Conservation (phyloP, 2,329 filamentous ascomycete genomes). For the Scorias spongiosa region DNA sequence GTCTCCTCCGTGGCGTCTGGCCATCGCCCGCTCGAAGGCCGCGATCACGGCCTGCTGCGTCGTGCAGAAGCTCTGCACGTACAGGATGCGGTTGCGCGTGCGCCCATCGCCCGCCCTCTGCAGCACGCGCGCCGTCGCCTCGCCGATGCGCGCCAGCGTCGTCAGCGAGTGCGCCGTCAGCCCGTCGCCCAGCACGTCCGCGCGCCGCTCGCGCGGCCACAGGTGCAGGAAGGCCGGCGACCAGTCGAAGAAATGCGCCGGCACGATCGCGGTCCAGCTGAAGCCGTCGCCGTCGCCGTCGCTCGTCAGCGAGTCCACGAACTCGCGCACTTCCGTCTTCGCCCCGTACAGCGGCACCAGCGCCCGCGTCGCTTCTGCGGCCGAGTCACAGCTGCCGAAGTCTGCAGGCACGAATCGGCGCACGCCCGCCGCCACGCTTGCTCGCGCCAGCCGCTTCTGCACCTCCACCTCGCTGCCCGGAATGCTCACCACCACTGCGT, state of each 20-base stretch:
- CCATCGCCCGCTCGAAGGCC: slow-evolving; percentile 32
- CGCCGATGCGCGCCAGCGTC: slow-evolving; percentile 37
- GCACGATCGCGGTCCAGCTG: slow-evolving; percentile 45
- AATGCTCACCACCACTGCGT: slow-evolving; percentile 39
- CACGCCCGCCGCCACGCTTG: slow-evolving; percentile 43
- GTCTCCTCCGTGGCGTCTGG: no score
- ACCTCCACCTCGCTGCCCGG: slow-evolving; percentile 25
- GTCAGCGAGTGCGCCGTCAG: slow-evolving; percentile 36
- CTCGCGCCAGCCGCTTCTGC: slow-evolving; percentile 41
- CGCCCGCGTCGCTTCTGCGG: slow-evolving; percentile 19
- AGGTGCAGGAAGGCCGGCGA: slow-evolving; percentile 40
- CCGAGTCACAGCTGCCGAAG: slow-evolving; percentile 32
- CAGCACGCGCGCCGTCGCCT: slow-evolving; percentile 37
- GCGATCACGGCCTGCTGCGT: slow-evolving; percentile 43
- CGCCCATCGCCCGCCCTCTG: slow-evolving; percentile 35
- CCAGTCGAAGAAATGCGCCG: slow-evolving; percentile 48
- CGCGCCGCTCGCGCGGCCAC: slow-evolving; percentile 33
- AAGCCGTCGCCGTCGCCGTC: slow-evolving; percentile 26
- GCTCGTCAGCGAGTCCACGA: slow-evolving; percentile 31
- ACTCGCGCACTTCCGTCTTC: slow-evolving; percentile 37
- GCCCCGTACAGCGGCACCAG: slow-evolving; percentile 36
- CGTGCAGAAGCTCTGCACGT: slow-evolving; percentile 41
- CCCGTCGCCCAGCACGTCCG: slow-evolving; percentile 42
- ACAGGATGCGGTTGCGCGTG: slow-evolving; percentile 44
- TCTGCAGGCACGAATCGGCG: slow-evolving; percentile 48